Base-by-base conservation (phyloP, 163 green algal genomes). In the Scenedesmus sp. region DNA sequence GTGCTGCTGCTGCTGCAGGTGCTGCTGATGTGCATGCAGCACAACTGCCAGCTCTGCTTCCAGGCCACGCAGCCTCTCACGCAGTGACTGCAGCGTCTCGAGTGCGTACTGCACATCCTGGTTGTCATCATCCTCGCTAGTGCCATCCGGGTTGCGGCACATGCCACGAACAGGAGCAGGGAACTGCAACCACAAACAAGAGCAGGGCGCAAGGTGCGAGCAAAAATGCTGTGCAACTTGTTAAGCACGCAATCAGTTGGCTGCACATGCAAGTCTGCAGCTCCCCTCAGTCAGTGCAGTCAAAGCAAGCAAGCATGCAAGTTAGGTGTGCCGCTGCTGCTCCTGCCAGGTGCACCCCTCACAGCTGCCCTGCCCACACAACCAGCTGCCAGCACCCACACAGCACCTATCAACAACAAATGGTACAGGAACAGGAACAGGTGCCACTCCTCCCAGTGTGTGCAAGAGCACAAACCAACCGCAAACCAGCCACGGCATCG, bases 81-180 rank as follows among this genome's bases (percentile, higher is more conserved):
- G 92, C 70, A 89, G 70, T 13, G 81, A 89, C 89, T 92, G 89
- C 68, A 92, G 81, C 22, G 83, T 89, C 51, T 92, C 89, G 18
- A 92, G 65, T 35, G 83, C 89, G 43, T 79, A 92, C 72, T 86
- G 70, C 44, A 92, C 89, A 16, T 92, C 89, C 40, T 81, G 89
- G 80, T 85, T 86, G 70, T 89, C 89, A 40, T 92, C 89, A 7
- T 87, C 89, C 12, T 92, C 89, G 37, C 72, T 85, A 5, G 22
- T 51, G 40, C 89, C 89, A 37, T 92, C 89, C 18, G 89, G 89
- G 30, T 81, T 18, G 18, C 46, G 68, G 51, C 81, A 85, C 70
- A 92, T 78, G 53, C 37, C 40, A 10, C 68, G 76, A 13, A 92
- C 46, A 20, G 89, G 70, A 0, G 80, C 16, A 20, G 88, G 88